phyloP scores from a whole-genome alignment of 129 eudicot genomes.

The Tagetes patula region DNA sequence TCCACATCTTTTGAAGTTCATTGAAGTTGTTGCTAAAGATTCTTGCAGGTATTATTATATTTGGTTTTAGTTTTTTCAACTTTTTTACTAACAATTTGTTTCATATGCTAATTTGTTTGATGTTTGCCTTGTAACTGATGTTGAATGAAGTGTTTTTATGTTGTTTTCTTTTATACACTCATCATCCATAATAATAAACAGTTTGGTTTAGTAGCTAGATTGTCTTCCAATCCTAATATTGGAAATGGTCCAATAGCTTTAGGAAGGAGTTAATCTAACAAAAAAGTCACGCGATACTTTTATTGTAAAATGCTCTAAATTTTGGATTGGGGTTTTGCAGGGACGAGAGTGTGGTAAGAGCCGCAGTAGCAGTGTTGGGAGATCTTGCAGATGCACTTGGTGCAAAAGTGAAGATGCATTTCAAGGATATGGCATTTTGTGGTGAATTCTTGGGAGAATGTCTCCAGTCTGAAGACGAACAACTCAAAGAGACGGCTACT shows the following conservation, averaged over 20 bases:
- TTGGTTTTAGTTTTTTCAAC: background rate
- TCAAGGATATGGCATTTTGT: slow-evolving; percentile 52
- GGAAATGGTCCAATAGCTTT: too few species aligned
- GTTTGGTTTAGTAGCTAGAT: too few species aligned
- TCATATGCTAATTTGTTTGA: background rate
- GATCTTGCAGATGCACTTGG: slow-evolving; percentile 94
- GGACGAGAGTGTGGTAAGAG: slow-evolving; percentile 75
- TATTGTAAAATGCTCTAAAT: background rate
- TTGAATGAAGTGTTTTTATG: too few species aligned
- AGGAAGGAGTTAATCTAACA: too few species aligned
- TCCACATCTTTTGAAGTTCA: slow-evolving; percentile 70
- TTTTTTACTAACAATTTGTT: too few species aligned
- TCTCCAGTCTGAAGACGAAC: slow-evolving; percentile 72
- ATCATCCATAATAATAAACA: too few species aligned
- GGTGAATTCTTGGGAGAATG: slow-evolving; percentile 63
- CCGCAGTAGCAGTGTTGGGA: slow-evolving; percentile 81
- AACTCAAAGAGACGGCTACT: slow-evolving; percentile 77
- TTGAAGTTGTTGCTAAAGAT: slow-evolving; percentile 69
- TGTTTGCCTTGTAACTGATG: background rate
- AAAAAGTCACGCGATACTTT: too few species aligned
- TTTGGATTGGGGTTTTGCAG: slow-evolving; percentile 36
- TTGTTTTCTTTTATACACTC: too few species aligned
- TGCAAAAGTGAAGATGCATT: slow-evolving; percentile 47
- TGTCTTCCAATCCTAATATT: too few species aligned
- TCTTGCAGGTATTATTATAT: slow-evolving; percentile 44